A percentile compares a stretch with the other conserved stretches of the same genome.
Conservation (phyloP, 208 protist genomes). For the Balamuthia mandrillaris region DNA sequence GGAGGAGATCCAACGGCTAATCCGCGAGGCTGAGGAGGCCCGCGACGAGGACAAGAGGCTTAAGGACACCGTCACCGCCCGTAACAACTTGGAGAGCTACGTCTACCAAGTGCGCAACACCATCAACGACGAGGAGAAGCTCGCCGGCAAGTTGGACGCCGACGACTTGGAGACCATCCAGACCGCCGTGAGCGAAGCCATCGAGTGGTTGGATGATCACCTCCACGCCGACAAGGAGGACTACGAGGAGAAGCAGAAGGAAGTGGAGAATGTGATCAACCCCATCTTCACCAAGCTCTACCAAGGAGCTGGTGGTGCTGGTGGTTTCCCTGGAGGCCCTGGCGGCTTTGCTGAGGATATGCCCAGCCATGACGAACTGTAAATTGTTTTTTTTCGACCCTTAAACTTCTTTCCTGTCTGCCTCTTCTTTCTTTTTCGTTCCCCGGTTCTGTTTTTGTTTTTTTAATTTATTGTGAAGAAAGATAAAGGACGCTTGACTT, state of each 20-base stretch:
- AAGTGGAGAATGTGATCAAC: conserved; percentile 64
- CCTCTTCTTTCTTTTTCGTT: not conserved
- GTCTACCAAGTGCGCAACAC: conserved; percentile 70
- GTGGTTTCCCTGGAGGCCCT: not conserved
- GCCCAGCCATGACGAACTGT: conserved; percentile 48
- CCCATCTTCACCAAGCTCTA: conserved; percentile 82
- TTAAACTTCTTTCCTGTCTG: not conserved
- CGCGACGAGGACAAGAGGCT: conserved; percentile 82
- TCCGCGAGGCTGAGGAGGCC: conserved; percentile 79
- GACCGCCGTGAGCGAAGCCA: conserved; percentile 52
- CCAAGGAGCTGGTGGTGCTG: conserved; percentile 43
- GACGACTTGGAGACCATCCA: conserved; percentile 60
- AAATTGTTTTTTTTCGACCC: no score
- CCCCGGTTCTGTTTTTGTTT: no score
- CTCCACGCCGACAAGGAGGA: conserved; percentile 69
- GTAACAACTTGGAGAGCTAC: conserved; percentile 75
- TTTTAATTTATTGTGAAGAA: no score
- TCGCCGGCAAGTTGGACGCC: conserved; percentile 45
- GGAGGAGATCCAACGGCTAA: conserved; percentile 81
- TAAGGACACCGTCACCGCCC: conserved; percentile 69
- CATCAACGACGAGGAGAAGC: conserved; percentile 48
- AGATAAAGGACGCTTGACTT: no score
- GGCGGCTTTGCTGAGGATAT: conserved; percentile 32
- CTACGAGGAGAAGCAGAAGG: conserved; percentile 68
- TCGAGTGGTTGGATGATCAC: conserved; percentile 62